Percentiles rank a stretch among this genome's conserved stretches.
These are phyloP conservation scores for Tetrapisispora namnaoensis DNA, from an alignment of 805 yeast species.

Conservation along the genomic window DNA sequence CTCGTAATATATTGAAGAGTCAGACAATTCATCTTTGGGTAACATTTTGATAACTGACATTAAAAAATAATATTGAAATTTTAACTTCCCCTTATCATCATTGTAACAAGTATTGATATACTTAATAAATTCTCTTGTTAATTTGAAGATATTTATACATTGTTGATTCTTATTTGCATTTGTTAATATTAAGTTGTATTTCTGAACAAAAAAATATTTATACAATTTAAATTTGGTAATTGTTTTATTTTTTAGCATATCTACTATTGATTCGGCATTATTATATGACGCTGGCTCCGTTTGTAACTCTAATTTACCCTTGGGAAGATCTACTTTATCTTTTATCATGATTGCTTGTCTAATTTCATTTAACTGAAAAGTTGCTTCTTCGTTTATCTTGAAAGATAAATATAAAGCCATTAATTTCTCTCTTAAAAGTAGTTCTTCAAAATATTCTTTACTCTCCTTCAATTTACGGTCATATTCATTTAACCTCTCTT, in stretches of 20 bases:
- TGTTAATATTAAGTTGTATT: constrained; percentile 12
- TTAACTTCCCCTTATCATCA: constrained; percentile 9
- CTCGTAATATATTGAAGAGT: constrained; percentile 10
- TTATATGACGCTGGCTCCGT: constrained; percentile 6
- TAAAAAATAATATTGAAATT: constrained; percentile 17
- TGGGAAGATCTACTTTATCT: constrained; percentile 4
- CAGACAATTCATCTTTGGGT: constrained; percentile 3
- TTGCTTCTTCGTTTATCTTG: constrained; percentile 21
- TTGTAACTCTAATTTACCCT: constrained; percentile 19
- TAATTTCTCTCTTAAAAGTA: constrained; percentile 17
- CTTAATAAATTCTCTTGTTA: constrained; percentile 8
- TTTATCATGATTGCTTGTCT: constrained; percentile 6
- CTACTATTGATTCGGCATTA: constrained; percentile 5
- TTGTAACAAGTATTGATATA: constrained; percentile 8
- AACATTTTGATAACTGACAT: constrained; percentile 9
- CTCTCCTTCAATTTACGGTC: constrained; percentile 4
- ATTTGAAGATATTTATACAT: not conserved
- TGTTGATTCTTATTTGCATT: constrained; percentile 1
- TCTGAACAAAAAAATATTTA: constrained; percentile 18
- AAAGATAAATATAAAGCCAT: constrained; percentile 21
- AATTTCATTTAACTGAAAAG: constrained; percentile 11
- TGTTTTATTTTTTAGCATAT: constrained; percentile 9
- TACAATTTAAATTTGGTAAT: constrained; percentile 14
- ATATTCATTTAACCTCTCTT: constrained; percentile 14
- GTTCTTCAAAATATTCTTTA: constrained; percentile 6